Percentiles rank a stretch among this genome's conserved stretches.
Evolutionary conservation across 345 rosid genomes (phyloP).

Genomic region (Clausena lansium): DNA sequence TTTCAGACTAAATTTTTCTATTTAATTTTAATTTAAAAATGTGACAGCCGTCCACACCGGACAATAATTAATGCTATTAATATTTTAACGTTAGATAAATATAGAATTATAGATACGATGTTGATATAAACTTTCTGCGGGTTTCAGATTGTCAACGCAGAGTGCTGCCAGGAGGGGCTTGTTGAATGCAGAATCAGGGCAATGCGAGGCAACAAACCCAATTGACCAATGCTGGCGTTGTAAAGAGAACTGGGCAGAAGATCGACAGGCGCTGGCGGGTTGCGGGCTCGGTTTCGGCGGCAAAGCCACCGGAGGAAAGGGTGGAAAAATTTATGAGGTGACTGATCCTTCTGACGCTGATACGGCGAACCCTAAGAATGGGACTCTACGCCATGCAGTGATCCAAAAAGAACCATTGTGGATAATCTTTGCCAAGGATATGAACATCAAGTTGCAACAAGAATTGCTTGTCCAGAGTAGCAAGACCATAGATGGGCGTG

Average conservation of each 20-base stretch:
- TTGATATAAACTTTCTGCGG: too few species aligned
- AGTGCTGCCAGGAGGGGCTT: constrained; percentile 27
- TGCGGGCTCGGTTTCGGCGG: constrained; percentile 79
- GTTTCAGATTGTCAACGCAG: constrained; percentile 1
- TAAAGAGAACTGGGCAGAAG: constrained; percentile 36
- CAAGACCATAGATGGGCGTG: constrained; percentile 84
- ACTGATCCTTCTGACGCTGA: constrained; percentile 50
- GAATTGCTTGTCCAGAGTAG: constrained; percentile 49
- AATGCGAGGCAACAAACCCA: constrained; percentile 37
- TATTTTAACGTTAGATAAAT: too few species aligned
- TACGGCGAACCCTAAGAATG: constrained; percentile 53
- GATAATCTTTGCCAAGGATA: constrained; percentile 63
- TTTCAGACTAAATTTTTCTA: too few species aligned
- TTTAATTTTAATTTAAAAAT: too few species aligned
- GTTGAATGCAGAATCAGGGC: not conserved
- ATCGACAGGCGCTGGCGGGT: constrained; percentile 52
- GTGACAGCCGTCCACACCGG: too few species aligned
- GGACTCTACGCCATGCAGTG: constrained; percentile 78
- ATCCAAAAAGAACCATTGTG: constrained; percentile 68
- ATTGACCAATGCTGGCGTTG: constrained; percentile 79
- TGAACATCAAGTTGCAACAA: constrained; percentile 53
- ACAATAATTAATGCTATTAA: too few species aligned
- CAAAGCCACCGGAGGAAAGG: constrained; percentile 60
- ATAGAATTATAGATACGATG: too few species aligned
- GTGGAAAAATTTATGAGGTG: constrained; percentile 58